Percentiles rank a stretch among this genome's conserved stretches.
Conservation (phyloP, 371 early-diverging fungal species). For the Rhizopus sp. region DNA sequence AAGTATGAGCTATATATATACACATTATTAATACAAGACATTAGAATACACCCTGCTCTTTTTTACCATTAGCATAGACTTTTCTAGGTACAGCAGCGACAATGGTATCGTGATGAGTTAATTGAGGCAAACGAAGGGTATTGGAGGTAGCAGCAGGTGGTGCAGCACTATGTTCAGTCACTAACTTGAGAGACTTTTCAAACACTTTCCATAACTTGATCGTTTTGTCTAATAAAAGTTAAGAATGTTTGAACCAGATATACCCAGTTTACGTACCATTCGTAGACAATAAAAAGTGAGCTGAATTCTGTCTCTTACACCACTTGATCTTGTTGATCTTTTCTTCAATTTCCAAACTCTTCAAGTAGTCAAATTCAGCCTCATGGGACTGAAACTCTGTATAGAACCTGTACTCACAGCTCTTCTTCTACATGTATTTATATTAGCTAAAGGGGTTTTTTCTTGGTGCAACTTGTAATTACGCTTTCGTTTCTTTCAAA, state of each 20-base stretch:
- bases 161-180: slow-evolving; percentile 83
- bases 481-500: slow-evolving; percentile 96
- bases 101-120: slow-evolving; percentile 92
- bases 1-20: slow-evolving; percentile 82
- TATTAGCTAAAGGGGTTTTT: not conserved
- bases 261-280: slow-evolving; percentile 69
- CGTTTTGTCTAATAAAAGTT: slow-evolving; percentile 82
- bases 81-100: slow-evolving; percentile 93
- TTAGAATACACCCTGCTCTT: not conserved
- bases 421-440: slow-evolving; percentile 78
- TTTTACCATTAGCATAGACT: slow-evolving; percentile 85
- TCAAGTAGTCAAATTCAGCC: slow-evolving; percentile 99
- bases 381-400: slow-evolving; percentile 99
- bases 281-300: slow-evolving; percentile 95
- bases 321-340: slow-evolving; percentile 99
- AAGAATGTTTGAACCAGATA: too few species aligned
- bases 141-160: slow-evolving; percentile 26
- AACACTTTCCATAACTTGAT: slow-evolving; percentile 99
- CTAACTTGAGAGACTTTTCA: slow-evolving; percentile 94
- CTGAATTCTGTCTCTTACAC: slow-evolving; percentile 92
- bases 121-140: slow-evolving; percentile 78
- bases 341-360: slow-evolving; percentile 99
- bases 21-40: too few species aligned
- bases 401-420: slow-evolving; percentile 98
- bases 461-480: slow-evolving; percentile 19